Evolutionary conservation across 176 grass and related monocot species (phyloP).

Genomic region (Themeda triandra): DNA sequence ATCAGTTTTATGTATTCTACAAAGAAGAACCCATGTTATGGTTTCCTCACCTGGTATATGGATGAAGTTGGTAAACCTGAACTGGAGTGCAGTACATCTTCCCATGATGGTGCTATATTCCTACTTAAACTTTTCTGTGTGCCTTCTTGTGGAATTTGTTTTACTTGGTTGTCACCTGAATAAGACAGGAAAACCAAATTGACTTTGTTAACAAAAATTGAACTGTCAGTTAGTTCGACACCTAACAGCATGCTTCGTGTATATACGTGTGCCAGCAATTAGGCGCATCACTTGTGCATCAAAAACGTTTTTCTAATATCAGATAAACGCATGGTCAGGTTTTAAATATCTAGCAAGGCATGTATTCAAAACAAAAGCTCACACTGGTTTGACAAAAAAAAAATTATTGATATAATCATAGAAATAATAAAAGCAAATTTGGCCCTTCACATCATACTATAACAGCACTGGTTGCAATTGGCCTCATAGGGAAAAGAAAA

Average conservation of each 20-base stretch:
- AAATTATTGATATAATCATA: background rate
- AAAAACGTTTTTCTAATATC: background rate
- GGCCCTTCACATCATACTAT: background rate
- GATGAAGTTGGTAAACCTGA: constrained; percentile 43
- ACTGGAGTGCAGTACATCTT: constrained; percentile 71
- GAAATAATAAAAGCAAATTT: background rate
- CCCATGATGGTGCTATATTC: constrained; percentile 67
- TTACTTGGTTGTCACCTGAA: constrained; percentile 46
- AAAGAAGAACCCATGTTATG: background rate
- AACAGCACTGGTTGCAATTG: background rate
- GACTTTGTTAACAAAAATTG: constrained; percentile 3
- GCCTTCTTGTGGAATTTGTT: constrained; percentile 48
- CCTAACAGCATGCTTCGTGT: background rate
- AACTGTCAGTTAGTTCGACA: background rate
- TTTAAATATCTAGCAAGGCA: background rate
- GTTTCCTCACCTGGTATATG: constrained; percentile 43
- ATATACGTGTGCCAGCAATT: too few species aligned
- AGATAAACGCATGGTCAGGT: background rate
- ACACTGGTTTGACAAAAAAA: background rate
- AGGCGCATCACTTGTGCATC: background rate
- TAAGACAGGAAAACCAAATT: background rate
- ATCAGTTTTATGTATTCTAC: background rate
- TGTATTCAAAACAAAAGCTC: background rate
- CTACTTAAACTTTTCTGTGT: constrained; percentile 39
- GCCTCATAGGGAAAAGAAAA: background rate